Base-by-base conservation (phyloP, 2,329 filamentous ascomycete species). In the Emergomyces pasteurianus region DNA sequence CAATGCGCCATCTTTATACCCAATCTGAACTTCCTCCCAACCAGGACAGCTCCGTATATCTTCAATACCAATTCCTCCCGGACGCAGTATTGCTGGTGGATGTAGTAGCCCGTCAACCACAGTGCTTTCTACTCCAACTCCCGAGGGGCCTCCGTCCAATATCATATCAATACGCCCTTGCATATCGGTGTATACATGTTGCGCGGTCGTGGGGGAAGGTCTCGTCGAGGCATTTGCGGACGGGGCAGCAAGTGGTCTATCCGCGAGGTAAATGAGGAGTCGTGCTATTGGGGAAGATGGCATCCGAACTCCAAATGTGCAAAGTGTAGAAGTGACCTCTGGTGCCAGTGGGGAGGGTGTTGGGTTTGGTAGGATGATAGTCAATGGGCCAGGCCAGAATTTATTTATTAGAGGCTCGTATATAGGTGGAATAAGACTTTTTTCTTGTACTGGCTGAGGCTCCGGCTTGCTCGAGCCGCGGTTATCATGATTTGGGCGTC, bases 321-420 rank as follows among this genome's bases (percentile, higher is more conserved):
- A 71, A 36, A 96, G 81, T 0, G 87, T 88, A 1, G 92, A 90
- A 2, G 94, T 97, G 12, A 97, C 92, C 74, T 96, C 90, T n/a
- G 89, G 85, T 0, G 92, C 92, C 7, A 99, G 81, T 16, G 80
- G 80, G 0, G 88, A 89, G 34, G 79, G 73, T n/a, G 76, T 67
- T 0, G 89, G 88, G 58, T 90, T 87, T 0, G 88, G 90, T 7
- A 99, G 80, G 52, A 99, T 81, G 64, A 99, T 91, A 0, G 94
- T 99, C 59, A 99, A 75, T 0, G 94, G 92, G 0, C 94, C 94
- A 0, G 94, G 94, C 94, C 94, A 99, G 79, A 96, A 99, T 50
- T 80, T 81, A 60, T 84, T 77, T 61, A 97, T 90, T 26, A 99
- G 76, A 0, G 89, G 79, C 61, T 80, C 80, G 75, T 99, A 99